phyloP scores from a whole-genome alignment of 345 rosid species.

The Salix koriyanagi region DNA sequence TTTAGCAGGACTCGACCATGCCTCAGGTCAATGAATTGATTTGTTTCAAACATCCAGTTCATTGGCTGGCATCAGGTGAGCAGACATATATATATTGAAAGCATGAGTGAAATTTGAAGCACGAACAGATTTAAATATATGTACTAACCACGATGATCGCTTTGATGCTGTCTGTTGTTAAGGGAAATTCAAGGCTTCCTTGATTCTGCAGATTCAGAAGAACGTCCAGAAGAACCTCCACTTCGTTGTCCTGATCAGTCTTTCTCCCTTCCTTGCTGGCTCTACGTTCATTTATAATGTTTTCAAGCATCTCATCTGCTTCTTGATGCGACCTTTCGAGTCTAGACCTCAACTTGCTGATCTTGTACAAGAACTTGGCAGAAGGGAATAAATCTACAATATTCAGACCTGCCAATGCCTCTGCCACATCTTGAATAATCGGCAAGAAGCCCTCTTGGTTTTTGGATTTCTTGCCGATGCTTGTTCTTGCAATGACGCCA shows the following conservation, averaged over 20 bases:
- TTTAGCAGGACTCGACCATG: too few relatives aligned
- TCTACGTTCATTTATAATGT: constrained; percentile 6
- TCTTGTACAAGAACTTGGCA: not conserved
- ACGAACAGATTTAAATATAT: not conserved
- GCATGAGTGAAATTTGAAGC: not conserved
- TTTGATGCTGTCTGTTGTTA: constrained; percentile 3
- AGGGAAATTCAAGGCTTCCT: not conserved
- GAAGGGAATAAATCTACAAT: constrained; percentile 11
- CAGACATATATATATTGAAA: not conserved
- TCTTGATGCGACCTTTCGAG: not conserved
- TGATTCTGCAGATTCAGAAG: constrained; percentile 3
- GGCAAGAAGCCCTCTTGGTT: not conserved
- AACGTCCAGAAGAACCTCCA: constrained; percentile 10
- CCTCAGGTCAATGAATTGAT: too few relatives aligned
- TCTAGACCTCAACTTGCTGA: not conserved
- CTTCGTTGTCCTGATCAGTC: not conserved
- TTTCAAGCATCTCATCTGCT: constrained; percentile 6
- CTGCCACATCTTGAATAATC: not conserved
- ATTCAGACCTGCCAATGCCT: not conserved
- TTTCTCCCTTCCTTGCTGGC: not conserved
- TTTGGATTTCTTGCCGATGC: not conserved
- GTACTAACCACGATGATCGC: not conserved
- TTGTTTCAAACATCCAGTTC: too few relatives aligned
- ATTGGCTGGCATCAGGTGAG: too few relatives aligned
- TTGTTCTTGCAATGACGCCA: not conserved